Evolutionary conservation across 495 filamentous ascomycete genomes (phyloP).

Genomic region (Xylaria bambusicola): DNA sequence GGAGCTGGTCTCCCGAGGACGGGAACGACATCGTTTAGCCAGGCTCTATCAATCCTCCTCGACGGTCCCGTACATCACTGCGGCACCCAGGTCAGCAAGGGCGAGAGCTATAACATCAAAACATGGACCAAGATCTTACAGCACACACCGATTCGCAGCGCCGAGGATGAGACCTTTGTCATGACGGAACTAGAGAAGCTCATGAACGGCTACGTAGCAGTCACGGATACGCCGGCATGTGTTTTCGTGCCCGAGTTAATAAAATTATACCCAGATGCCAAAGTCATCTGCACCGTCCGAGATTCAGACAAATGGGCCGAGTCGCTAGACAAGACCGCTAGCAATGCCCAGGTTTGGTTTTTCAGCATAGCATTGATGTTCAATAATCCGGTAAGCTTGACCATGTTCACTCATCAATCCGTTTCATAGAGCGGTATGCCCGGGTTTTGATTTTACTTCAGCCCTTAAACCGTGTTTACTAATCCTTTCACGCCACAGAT

Average conservation of each 20-base stretch:
- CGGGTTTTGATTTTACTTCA: no score
- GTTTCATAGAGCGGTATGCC: no score
- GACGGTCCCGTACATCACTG: slow-evolving; percentile 40
- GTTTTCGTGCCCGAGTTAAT: slow-evolving; percentile 36
- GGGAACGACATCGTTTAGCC: slow-evolving; percentile 49
- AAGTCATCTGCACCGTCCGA: slow-evolving; percentile 40
- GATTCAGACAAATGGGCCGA: slow-evolving; percentile 33
- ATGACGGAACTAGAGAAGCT: slow-evolving; percentile 21
- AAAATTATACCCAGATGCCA: slow-evolving; percentile 37
- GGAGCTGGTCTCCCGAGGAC: slow-evolving; percentile 52
- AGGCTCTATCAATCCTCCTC: slow-evolving; percentile 46
- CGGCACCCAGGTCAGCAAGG: slow-evolving; percentile 32
- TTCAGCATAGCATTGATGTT: slow-evolving; percentile 15
- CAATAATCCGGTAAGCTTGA: slow-evolving; percentile 16
- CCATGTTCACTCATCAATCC: no score
- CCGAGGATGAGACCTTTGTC: slow-evolving; percentile 23
- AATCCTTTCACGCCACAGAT: slow-evolving; percentile 20
- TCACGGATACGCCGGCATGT: slow-evolving; percentile 31
- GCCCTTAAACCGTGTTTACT: slow-evolving; percentile 16
- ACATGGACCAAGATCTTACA: slow-evolving; percentile 29
- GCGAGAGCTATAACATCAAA: slow-evolving; percentile 26
- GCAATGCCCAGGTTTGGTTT: slow-evolving; percentile 28
- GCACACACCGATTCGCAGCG: slow-evolving; percentile 24
- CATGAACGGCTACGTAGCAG: slow-evolving; percentile 36
- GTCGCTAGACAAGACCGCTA: slow-evolving; percentile 31